phyloP scores from a whole-genome alignment of 106 monocot genomes.

The Cymbidium sinense region DNA sequence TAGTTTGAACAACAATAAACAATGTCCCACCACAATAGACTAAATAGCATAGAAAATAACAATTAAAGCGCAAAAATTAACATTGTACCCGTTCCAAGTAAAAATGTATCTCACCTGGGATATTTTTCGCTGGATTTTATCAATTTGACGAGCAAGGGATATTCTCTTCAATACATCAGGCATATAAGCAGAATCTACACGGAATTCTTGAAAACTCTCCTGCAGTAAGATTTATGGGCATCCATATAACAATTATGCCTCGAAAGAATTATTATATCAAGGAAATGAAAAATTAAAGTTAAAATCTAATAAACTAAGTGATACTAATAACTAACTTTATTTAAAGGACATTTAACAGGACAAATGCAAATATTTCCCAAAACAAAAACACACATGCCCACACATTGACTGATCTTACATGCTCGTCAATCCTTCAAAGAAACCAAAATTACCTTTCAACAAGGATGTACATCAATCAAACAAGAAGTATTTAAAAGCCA shows the following conservation, averaged over 20 bases:
- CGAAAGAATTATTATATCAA: background rate
- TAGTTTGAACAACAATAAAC: background rate
- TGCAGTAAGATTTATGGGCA: background rate
- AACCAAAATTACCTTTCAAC: background rate
- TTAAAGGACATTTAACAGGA: background rate
- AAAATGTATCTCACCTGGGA: conserved; percentile 10
- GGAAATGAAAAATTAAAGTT: background rate
- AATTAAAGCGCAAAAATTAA: background rate
- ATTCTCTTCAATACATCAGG: conserved; percentile 11
- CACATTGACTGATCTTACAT: background rate
- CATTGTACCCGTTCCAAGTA: background rate
- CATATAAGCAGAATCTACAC: conserved; percentile 15
- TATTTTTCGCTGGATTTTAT: conserved; percentile 10
- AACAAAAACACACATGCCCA: background rate
- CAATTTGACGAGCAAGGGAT: conserved; percentile 21
- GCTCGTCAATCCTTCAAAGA: background rate
- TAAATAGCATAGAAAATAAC: background rate
- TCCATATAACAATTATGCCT: background rate
- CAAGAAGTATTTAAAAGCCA: too few species aligned
- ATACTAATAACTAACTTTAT: background rate
- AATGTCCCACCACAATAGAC: background rate
- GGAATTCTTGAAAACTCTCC: conserved; percentile 20
- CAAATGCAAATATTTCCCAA: background rate
- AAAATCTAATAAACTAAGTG: background rate
- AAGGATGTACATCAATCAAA: background rate